Base-by-base conservation (phyloP, 495 filamentous ascomycete genomes). In the Penicillium waksmanii region DNA sequence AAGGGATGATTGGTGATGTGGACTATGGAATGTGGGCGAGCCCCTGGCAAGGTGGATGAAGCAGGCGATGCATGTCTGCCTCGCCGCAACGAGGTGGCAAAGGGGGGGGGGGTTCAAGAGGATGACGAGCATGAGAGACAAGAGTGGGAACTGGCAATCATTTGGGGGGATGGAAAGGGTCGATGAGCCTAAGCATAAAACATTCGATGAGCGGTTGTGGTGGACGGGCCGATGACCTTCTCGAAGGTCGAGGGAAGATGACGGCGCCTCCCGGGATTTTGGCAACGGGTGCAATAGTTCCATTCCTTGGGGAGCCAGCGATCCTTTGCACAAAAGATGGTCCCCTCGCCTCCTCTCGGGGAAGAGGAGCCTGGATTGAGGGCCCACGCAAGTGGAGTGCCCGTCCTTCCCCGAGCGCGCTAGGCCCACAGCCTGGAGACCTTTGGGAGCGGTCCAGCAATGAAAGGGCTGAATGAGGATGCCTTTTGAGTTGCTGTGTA, bases 331-430 rank as follows among this genome's bases (percentile, higher is more conserved):
- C 58, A 48, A 44, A 13, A 33, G 48, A 35, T 46, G 33, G 50
- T 40, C 46, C 36, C 40, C 46, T 35, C 27, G 1, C 8, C 25
- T 27, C 25, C 27, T 59, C 49, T 59, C 55, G 60, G 58, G 57
- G 56, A 64, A 11, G 43, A 64, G 62, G 61, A 66, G 65, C 56
- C 65, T 70, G 55, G 60, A 64, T 44, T 31, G 27, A 49, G 57
- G 62, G 58, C 50, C 65, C 67, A 70, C 65, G 42, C 18, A 13
- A 36, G 65, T 68, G 66, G 66, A 64, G 60, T 44, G 59, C 68
- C 67, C 67, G 67, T 62, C 43, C 50, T 64, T 53, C 67, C 67
- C 65, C 65, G 67, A 64, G 18, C 18, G 48, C 55, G 55, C 46
- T 51, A 50, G 55, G 25, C 38, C 55, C 55, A 57, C 46, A 13